Evolutionary conservation across 768 basidiomycete genomes (phyloP).

Genomic region (Suillus bovinus): DNA sequence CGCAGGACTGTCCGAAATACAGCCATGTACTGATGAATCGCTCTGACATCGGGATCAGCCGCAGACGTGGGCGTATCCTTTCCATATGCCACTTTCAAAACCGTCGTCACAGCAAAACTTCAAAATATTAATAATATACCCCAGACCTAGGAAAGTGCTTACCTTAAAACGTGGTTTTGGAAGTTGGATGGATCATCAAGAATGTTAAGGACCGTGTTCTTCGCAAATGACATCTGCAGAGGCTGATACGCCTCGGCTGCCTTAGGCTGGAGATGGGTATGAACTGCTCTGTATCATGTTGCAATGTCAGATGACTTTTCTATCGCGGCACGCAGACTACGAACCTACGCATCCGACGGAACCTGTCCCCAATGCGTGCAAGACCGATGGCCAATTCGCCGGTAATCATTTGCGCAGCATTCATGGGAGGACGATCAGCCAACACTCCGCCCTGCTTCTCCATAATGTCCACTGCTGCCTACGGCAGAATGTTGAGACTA

Average conservation of each 20-base stretch:
- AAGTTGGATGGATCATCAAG: background rate
- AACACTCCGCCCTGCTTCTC: slow-evolving; percentile 50
- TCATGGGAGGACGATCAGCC: background rate
- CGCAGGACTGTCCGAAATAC: background rate
- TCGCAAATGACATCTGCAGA: background rate
- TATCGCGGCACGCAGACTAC: background rate
- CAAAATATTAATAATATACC: too few relatives aligned
- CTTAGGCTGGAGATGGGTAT: background rate
- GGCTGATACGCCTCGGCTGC: background rate
- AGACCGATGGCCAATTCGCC: background rate
- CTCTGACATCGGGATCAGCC: background rate
- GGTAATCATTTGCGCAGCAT: background rate
- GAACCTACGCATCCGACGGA: background rate
- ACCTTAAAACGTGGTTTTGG: background rate
- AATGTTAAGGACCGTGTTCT: background rate
- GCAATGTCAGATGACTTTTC: background rate
- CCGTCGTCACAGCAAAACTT: too few relatives aligned
- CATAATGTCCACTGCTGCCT: slow-evolving; percentile 46
- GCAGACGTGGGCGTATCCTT: background rate
- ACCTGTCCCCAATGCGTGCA: background rate
- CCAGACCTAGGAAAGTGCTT: background rate
- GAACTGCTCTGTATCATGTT: background rate
- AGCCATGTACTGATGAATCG: background rate
- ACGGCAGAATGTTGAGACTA: background rate
- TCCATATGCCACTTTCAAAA: background rate